Conservation (phyloP, 2,329 filamentous ascomycete genomes). For the Epichloe coenophiala region DNA sequence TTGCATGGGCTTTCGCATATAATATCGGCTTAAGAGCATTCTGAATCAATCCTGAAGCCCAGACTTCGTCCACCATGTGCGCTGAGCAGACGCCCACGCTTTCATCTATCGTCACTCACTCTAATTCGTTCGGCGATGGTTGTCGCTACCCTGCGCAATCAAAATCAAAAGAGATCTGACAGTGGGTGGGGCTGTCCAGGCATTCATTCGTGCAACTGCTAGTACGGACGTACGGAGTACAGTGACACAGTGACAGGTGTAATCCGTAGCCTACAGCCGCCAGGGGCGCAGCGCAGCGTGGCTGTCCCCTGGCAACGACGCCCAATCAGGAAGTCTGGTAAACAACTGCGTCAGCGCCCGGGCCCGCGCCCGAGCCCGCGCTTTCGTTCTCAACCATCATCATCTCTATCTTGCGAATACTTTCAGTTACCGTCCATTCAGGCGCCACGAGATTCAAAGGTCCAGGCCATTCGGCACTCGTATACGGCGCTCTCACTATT, state of each 20-base stretch:
- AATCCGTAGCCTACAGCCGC: neutral
- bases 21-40: no score
- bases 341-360: slow-evolving; percentile 5
- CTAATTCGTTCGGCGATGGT: no score
- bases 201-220: neutral
- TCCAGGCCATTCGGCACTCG: neutral
- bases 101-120: no score
- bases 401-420: neutral
- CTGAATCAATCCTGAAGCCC: no score
- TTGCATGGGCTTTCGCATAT: no score
- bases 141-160: neutral
- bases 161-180: neutral
- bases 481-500: neutral
- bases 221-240: no score
- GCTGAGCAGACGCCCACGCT: no score
- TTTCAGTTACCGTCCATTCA: neutral
- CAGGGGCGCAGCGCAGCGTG: neutral
- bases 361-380: neutral
- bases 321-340: slow-evolving; percentile 7
- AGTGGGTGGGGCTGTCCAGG: neutral
- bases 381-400: neutral
- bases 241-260: no score
- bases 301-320: slow-evolving; percentile 3
- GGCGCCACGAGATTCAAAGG: neutral
- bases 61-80: no score